phyloP scores from a whole-genome alignment of 2,329 filamentous ascomycete species.

The Cercospora brassicicola region DNA sequence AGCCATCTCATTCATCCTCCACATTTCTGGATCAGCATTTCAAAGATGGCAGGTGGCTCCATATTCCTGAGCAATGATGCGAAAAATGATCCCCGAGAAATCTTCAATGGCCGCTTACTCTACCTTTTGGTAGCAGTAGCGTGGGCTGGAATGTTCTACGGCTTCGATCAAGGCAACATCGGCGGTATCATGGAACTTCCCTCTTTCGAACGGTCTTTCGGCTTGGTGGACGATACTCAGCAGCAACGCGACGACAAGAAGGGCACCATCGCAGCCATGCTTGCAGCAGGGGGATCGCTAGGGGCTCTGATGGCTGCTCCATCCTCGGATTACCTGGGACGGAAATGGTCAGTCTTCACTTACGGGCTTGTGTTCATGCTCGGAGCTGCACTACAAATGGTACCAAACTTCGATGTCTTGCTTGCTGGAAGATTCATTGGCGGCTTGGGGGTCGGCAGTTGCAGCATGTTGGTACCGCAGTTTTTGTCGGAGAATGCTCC shows the following conservation, averaged over 20 bases:
- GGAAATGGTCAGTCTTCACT: background rate
- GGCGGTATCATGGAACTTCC: background rate
- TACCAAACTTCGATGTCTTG: background rate
- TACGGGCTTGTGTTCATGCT: background rate
- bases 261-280: constrained; percentile 2
- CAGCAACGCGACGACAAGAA: background rate
- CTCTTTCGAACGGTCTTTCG: background rate
- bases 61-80: background rate
- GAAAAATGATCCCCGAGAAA: background rate
- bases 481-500: background rate
- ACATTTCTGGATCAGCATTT: background rate
- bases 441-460: background rate
- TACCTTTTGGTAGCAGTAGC: background rate
- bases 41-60: background rate
- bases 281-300: background rate
- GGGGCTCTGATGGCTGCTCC: background rate
- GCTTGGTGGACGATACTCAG: background rate
- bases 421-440: constrained; percentile 1
- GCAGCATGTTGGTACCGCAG: background rate
- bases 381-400: background rate
- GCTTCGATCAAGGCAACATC: constrained; percentile 6
- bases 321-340: background rate
- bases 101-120: background rate
- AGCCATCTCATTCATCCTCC: background rate
- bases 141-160: background rate